These are phyloP conservation scores for Rhizopogon sp. DNA, from an alignment of 768 basidiomycete species.

Conservation along the genomic window DNA sequence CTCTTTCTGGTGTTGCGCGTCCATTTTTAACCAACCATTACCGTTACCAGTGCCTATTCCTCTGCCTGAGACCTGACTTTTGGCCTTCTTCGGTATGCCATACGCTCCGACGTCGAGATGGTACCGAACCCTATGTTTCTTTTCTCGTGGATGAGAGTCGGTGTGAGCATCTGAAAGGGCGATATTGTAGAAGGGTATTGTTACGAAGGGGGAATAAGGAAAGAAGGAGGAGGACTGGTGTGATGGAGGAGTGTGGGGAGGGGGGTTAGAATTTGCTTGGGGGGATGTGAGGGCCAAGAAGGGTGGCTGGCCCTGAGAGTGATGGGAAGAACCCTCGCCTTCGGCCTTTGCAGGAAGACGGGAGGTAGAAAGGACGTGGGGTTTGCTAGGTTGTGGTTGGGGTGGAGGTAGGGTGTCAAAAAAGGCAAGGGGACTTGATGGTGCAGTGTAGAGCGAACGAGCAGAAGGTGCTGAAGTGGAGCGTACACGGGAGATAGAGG, in stretches of 20 bases:
- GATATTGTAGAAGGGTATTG: slow-evolving; percentile 23
- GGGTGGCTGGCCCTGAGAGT: slow-evolving; percentile 27
- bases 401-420: slow-evolving; percentile 34
- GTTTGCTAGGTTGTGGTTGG: slow-evolving; percentile 33
- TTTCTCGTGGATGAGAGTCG: slow-evolving; percentile 24
- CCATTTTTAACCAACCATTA: slow-evolving; percentile 23
- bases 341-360: slow-evolving; percentile 44
- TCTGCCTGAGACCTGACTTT: slow-evolving; percentile 22
- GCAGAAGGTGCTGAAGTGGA: slow-evolving; percentile 38
- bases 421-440: slow-evolving; percentile 30
- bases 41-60: slow-evolving; percentile 4
- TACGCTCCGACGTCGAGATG: slow-evolving; percentile 77
- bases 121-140: slow-evolving; percentile 32
- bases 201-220: slow-evolving; percentile 29
- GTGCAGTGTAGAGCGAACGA: slow-evolving; percentile 38
- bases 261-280: slow-evolving; percentile 27
- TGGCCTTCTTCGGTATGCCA: slow-evolving; percentile 67
- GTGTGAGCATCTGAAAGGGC: slow-evolving; percentile 18
- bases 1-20: slow-evolving; percentile 22
- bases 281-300: slow-evolving; percentile 43
- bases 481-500: slow-evolving; percentile 33
- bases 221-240: slow-evolving; percentile 31
- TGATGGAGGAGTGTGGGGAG: slow-evolving; percentile 22
- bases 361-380: slow-evolving; percentile 33
- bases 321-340: slow-evolving; percentile 37